A percentile compares a stretch with the other conserved stretches of the same genome.
Evolutionary conservation across 176 grass and related monocot genomes (phyloP).

Genomic region (Rhynchospora tenuis): DNA sequence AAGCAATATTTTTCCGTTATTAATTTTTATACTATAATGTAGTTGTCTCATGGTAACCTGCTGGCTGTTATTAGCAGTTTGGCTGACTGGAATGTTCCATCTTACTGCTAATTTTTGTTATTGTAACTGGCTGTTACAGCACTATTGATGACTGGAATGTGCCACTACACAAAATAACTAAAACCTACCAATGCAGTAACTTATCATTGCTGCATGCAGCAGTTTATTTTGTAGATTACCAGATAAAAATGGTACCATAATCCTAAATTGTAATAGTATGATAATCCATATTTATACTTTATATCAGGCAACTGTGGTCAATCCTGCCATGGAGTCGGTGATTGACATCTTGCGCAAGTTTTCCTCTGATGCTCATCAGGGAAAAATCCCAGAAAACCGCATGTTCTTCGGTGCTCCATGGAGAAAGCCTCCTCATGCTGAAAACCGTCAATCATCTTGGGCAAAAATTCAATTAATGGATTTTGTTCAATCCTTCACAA

Average conservation of each 20-base stretch:
- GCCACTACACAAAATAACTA: not conserved
- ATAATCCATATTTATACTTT: conserved; percentile 2
- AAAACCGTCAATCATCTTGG: conserved; percentile 49
- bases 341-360: conserved; percentile 72
- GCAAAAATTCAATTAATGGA: conserved; percentile 95
- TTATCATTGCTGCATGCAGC: not conserved
- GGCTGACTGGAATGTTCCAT: not conserved
- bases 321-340: conserved; percentile 85
- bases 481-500: conserved; percentile 81
- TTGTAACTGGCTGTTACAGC: not conserved
- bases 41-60: not conserved
- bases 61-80: too few species aligned
- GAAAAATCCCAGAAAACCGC: conserved; percentile 62
- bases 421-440: conserved; percentile 60
- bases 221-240: not conserved
- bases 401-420: conserved; percentile 79
- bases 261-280: not conserved
- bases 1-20: conserved; percentile 27
- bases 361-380: conserved; percentile 53
- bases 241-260: not conserved
- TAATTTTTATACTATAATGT: not conserved
- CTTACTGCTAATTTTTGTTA: conserved; percentile 10
- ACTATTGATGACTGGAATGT: not conserved
- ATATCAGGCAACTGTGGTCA: conserved; percentile 68
- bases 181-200: not conserved